Conservation (phyloP, 257 asterid genomes). For the Solanum ossicruentum region DNA sequence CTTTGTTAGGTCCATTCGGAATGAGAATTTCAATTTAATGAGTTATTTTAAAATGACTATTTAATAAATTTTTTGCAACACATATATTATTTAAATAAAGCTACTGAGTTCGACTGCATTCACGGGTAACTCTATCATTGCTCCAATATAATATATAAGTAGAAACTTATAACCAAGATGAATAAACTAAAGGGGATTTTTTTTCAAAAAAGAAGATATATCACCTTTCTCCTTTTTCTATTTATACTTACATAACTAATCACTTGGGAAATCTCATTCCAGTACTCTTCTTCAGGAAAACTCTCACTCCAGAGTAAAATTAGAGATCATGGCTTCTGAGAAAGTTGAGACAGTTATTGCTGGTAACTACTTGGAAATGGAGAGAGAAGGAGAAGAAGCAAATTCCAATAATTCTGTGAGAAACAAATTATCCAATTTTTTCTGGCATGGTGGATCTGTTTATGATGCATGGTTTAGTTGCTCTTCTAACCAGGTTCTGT, state of each 20-base stretch:
- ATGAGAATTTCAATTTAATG: background rate
- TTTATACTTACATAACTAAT: background rate
- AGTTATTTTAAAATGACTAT: background rate
- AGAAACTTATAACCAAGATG: background rate
- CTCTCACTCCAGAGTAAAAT: background rate
- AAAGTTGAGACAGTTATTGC: constrained; percentile 73
- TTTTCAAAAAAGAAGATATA: background rate
- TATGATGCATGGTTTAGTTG: constrained; percentile 98
- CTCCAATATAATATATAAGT: background rate
- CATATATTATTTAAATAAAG: background rate
- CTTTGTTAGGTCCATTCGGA: constrained; percentile 20
- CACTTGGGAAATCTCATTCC: background rate
- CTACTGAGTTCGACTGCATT: too few species aligned
- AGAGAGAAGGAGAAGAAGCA: constrained; percentile 48
- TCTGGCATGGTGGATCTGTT: constrained; percentile 93
- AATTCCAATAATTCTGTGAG: constrained; percentile 24
- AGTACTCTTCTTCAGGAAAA: background rate
- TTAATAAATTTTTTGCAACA: background rate
- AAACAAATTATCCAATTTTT: constrained; percentile 36
- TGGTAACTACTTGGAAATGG: constrained; percentile 78
- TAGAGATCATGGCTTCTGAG: constrained; percentile 54
- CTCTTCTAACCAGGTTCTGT: constrained; percentile 59
- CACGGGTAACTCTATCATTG: constrained; percentile 34
- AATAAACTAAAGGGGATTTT: background rate
- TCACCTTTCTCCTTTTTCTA: background rate